These are phyloP conservation scores for Casuarina equisetifolia DNA, from an alignment of 306 rosid genomes.

Conservation along the genomic window DNA sequence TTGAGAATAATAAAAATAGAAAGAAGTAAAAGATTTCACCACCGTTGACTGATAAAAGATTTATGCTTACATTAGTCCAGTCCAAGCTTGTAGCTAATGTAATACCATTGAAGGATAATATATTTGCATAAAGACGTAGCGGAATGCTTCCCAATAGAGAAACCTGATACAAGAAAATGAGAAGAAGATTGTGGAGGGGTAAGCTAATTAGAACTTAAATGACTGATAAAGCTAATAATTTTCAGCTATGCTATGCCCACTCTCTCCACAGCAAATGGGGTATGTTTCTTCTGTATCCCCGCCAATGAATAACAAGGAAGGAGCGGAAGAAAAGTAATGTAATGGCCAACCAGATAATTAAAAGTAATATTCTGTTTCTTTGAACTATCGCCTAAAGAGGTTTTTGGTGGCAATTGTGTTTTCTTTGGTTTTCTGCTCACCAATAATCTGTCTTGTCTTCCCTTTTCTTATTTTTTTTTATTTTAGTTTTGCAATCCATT, in stretches of 20 bases:
- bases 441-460: neutral
- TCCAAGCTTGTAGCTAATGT: constrained; percentile 46
- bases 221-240: neutral
- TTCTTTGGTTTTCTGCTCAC: neutral
- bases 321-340: neutral
- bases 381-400: neutral
- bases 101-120: constrained; percentile 40
- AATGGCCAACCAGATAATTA: neutral
- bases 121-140: constrained; percentile 48
- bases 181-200: neutral
- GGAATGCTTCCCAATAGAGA: constrained; percentile 48
- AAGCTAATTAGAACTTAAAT: neutral
- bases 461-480: neutral
- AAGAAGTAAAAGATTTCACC: neutral
- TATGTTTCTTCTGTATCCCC: neutral
- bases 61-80: constrained; percentile 54
- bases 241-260: neutral
- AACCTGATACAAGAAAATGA: constrained; percentile 35
- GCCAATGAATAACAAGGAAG: neutral
- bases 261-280: neutral
- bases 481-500: neutral
- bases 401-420: neutral
- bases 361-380: neutral
- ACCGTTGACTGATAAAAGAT: neutral
- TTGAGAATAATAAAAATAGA: neutral